Evolutionary conservation across 306 rosid species (phyloP), one percentile per base, ranked within the genome.

Genomic region (Rubus idaeus): DNA sequence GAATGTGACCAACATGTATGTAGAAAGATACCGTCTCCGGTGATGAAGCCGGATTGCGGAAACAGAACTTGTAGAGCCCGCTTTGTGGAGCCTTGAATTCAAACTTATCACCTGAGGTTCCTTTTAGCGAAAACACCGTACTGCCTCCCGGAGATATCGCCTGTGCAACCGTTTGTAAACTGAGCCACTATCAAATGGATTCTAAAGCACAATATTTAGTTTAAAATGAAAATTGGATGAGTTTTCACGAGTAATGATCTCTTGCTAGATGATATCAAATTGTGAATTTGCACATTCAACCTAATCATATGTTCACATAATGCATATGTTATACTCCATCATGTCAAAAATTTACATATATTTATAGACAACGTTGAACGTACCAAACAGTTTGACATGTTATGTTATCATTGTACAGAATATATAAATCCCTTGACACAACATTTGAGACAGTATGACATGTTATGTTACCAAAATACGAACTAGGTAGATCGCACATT

Each of bases 21-120:
- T 75, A 50, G 52, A 75, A 75, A 2, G 79, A 64, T 30, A 64
- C 18, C 3, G 58, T 65, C 52, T 75, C 65, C 0, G 26, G 73
- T 51, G 63, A 46, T 3, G 63, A 37, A 39, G 44, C 14, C 4
- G 30, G 64, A 65, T 75, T 75, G 17, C 51, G 64, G 17, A 75
- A 75, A 75, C 79, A 75, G 5, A 75, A 75, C 51, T 65, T 64
- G 64, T 75, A 75, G 52, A 65, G 50, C 51, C 79, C 73, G 0
- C 10, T 37, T n/a, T 65, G 14, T 1, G 42, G 17, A 20, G 73
- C 64, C 52, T 75, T 65, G 52, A 75, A 53, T 0, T 39, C 52
- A 5, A 75, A 75, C 30, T 51, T 65, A 6, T 74, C 78, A 4
- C 70, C 70, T 0, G 70, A 74, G 0, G 70, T 61, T 74, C 78